A percentile compares a stretch with the other conserved stretches of the same genome.
phyloP scores from a whole-genome alignment of 495 filamentous ascomycete species.

The Aspergillus nanangensis region DNA sequence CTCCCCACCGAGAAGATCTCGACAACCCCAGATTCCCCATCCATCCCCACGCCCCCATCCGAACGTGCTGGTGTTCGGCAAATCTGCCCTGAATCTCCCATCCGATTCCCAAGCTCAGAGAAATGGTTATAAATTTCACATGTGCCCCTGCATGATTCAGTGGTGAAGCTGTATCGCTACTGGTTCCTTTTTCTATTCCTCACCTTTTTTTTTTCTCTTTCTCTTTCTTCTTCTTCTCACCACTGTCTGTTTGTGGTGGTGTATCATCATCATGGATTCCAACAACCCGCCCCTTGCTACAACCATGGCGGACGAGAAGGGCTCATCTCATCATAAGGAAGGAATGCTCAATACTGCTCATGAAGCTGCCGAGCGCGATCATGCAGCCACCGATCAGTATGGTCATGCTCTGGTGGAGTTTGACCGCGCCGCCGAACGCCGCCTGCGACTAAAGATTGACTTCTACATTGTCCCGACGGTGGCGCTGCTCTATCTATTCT shows the following conservation, averaged over 20 bases:
- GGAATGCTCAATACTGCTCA: conserved; percentile 25
- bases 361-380: conserved; percentile 52
- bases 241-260: neutral
- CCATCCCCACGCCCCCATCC: neutral
- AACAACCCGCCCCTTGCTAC: neutral
- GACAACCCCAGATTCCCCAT: neutral
- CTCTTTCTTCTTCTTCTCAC: neutral
- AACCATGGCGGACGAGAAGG: conserved; percentile 20
- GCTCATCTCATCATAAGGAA: conserved; percentile 16
- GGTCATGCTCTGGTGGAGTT: conserved; percentile 53
- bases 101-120: neutral
- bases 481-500: conserved; percentile 46
- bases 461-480: conserved; percentile 44
- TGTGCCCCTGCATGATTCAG: neutral
- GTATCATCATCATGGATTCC: conserved; percentile 2
- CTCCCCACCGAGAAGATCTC: neutral
- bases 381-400: conserved; percentile 58
- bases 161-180: neutral
- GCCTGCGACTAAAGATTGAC: conserved; percentile 43
- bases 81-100: neutral
- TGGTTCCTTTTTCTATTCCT: neutral
- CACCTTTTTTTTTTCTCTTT: neutral
- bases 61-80: neutral
- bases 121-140: neutral
- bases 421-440: conserved; percentile 55